Conservation (phyloP, 1,284 basidiomycete genomes). For the Vanrija pseudolonga region DNA sequence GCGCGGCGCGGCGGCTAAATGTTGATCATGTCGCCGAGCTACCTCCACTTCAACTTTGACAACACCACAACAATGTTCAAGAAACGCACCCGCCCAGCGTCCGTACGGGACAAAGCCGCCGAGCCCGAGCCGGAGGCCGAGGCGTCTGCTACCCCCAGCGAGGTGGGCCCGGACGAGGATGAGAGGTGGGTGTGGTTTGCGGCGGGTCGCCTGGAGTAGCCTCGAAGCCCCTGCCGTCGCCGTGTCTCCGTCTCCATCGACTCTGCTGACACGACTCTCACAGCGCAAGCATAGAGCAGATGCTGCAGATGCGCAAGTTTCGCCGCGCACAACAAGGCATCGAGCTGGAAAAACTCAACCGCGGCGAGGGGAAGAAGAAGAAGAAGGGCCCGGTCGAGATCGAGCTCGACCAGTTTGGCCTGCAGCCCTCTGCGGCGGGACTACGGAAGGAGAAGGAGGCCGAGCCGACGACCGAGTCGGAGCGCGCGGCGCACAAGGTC, state of each 20-base stretch:
- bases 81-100: conserved; percentile 47
- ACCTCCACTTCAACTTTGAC: too few species aligned
- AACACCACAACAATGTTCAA: conserved; percentile 46
- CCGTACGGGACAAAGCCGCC: conserved; percentile 25
- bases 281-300: conserved; percentile 62
- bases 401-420: conserved; percentile 53
- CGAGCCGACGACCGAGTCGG: conserved; percentile 57
- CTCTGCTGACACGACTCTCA: background rate
- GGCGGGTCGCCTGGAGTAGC: background rate
- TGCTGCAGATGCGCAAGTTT: conserved; percentile 78
- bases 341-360: conserved; percentile 75
- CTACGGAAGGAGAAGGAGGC: conserved; percentile 56
- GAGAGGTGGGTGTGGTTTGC: conserved; percentile 1
- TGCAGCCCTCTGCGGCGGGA: conserved; percentile 37
- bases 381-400: conserved; percentile 56
- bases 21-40: too few species aligned
- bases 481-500: conserved; percentile 65
- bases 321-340: conserved; percentile 73
- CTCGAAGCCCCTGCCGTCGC: too few species aligned
- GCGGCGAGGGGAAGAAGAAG: conserved; percentile 67
- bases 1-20: too few species aligned
- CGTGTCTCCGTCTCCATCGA: background rate
- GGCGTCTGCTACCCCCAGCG: background rate
- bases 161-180: conserved; percentile 10
- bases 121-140: background rate